Evolutionary conservation across 352 stramenopile genomes (phyloP), one percentile per base, ranked within the genome.

Genomic region (Globisporangium canariense): DNA sequence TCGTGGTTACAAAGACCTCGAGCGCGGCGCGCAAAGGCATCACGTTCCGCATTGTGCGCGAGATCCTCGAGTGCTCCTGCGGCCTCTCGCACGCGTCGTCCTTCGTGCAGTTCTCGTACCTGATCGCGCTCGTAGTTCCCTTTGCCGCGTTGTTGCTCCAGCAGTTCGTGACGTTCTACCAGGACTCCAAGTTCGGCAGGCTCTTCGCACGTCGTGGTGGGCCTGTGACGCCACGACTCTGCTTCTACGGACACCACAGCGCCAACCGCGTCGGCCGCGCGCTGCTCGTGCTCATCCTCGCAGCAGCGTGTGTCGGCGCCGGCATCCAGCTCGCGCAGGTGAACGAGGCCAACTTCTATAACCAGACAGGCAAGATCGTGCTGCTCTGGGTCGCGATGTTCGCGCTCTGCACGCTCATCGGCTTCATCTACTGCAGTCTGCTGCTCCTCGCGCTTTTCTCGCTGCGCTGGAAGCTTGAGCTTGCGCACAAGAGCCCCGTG

Each of bases 91-190:
- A 85, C 50, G 62, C 71, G 54, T 54, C 68, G 58, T 57, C 68
- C 8, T 82, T 79, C 6, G 78, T 82, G 30, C 49, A 74, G 41
- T 67, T 78, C 36, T 71, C 80, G 22, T 69, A 82, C 32, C 28
- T 83, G 11, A 75, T 85, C 58, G 78, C 70, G 22, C 61, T 69
- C 5, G 66, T 64, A 3, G 60, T 89, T 20, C 78, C 80, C 1
- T 28, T 85, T 1, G 46, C 69, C 20, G 66, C 78, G 22, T 58
- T 86, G 25, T n/a, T 83, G 9, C 66, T 76, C 4, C 73, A 89
- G 62, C 75, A 81, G 38, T 58, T 88, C 30, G 80, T 88, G 32
- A 86, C 76, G 20, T 85, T 89, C 66, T 89, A 89, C 60, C 72
- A 77, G 18, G 75, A 88, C 63, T 65, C 68, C 11, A 79, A 89